Evolutionary conservation across 116 monocot genomes (phyloP).

Genomic region (Cymodocea nodosa): DNA sequence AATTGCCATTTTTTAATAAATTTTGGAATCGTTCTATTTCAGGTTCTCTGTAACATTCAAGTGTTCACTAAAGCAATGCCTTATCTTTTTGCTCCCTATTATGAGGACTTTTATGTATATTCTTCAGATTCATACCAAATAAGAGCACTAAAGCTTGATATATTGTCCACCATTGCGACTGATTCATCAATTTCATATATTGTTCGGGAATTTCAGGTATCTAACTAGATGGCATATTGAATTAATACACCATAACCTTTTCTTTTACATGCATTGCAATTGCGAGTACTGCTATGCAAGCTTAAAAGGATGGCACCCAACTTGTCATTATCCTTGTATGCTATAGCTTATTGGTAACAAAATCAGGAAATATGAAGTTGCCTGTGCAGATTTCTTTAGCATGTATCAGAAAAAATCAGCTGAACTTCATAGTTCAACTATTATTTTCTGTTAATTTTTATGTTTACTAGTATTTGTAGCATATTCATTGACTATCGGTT

Average conservation of each 20-base stretch:
- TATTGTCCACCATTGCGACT: constrained; percentile 69
- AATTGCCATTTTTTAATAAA: not conserved
- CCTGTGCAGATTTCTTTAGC: too few relatives aligned
- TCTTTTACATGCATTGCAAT: not conserved
- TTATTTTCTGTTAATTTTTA: too few relatives aligned
- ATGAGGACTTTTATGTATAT: constrained; percentile 79
- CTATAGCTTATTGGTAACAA: too few relatives aligned
- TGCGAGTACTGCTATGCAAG: not conserved
- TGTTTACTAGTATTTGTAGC: too few relatives aligned
- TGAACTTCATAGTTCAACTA: too few relatives aligned
- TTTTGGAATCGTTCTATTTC: constrained; percentile 2
- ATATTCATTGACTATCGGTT: too few relatives aligned
- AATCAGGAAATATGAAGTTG: too few relatives aligned
- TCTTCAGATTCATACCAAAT: constrained; percentile 65
- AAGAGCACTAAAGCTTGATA: constrained; percentile 75
- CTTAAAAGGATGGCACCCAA: too few relatives aligned
- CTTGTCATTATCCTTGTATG: too few relatives aligned
- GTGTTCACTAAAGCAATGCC: constrained; percentile 73
- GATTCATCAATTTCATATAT: constrained; percentile 57
- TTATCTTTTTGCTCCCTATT: constrained; percentile 60
- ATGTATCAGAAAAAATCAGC: too few relatives aligned
- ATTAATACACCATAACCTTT: not conserved
- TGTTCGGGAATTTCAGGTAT: constrained; percentile 91
- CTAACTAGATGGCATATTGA: not conserved
- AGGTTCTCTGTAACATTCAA: constrained; percentile 91